A percentile compares a stretch with the other conserved stretches of the same genome.
Evolutionary conservation across 1,139 yeast genomes (phyloP).

Genomic region (Candida sp.): DNA sequence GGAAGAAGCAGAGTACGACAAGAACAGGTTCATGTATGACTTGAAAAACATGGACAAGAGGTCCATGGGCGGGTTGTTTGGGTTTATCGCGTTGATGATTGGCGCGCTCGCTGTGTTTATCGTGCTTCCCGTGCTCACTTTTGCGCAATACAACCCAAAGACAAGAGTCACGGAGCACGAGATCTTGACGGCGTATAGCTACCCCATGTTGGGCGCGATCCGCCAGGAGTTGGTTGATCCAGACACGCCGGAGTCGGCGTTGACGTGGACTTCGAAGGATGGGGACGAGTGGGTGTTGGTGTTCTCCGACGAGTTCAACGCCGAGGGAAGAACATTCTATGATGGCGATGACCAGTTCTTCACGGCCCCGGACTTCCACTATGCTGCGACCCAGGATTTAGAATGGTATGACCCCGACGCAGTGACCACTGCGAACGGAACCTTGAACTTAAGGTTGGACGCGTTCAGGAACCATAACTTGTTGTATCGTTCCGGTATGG

Average conservation of each 20-base stretch:
- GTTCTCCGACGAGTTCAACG: slow-evolving; percentile 83
- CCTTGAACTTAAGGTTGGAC: slow-evolving; percentile 68
- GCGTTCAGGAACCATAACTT: slow-evolving; percentile 73
- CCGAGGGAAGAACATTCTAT: slow-evolving; percentile 82
- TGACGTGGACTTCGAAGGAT: slow-evolving; percentile 44
- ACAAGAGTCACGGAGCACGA: slow-evolving; percentile 37
- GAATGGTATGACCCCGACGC: slow-evolving; percentile 95
- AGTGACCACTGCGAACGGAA: slow-evolving; percentile 66
- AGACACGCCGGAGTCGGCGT: slow-evolving; percentile 70
- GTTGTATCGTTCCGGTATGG: slow-evolving; percentile 84
- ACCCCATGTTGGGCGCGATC: slow-evolving; percentile 65
- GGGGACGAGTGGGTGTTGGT: slow-evolving; percentile 75
- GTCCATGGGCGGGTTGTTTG: slow-evolving; percentile 62
- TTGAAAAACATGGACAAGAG: slow-evolving; percentile 62
- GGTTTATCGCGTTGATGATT: slow-evolving; percentile 49
- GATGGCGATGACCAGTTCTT: slow-evolving; percentile 86
- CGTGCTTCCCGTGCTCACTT: slow-evolving; percentile 76
- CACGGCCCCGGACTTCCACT: slow-evolving; percentile 75
- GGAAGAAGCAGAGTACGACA: slow-evolving; percentile 79
- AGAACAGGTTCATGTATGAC: slow-evolving; percentile 61
- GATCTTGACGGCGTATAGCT: slow-evolving; percentile 56
- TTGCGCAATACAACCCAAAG: slow-evolving; percentile 57
- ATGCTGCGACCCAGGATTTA: slow-evolving; percentile 79
- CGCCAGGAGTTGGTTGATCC: slow-evolving; percentile 71
- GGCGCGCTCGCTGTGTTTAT: slow-evolving; percentile 73